A percentile compares a stretch with the other conserved stretches of the same genome.
Conservation (phyloP, 192 early-diverging fungal genomes). For the Pilaira anomala region DNA sequence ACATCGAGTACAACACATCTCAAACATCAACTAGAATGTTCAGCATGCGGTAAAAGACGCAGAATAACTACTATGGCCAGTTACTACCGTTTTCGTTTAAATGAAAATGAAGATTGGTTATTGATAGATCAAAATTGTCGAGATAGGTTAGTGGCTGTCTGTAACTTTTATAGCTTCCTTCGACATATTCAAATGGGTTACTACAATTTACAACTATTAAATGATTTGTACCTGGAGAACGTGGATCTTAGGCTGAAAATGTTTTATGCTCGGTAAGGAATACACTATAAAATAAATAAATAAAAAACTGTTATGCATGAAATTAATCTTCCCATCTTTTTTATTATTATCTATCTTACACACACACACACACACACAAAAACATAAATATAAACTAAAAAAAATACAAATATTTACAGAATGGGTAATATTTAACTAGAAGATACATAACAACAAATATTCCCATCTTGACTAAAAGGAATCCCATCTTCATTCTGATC, state of each 20-base stretch:
- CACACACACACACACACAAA: too few species aligned
- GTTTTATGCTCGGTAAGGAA: constrained; percentile 52
- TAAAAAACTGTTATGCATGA: too few species aligned
- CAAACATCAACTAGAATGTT: constrained; percentile 28
- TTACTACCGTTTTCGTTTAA: constrained; percentile 60
- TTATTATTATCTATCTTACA: too few species aligned
- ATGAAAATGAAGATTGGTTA: constrained; percentile 60
- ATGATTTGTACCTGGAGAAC: constrained; percentile 79
- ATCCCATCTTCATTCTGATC: too few species aligned
- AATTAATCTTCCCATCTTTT: too few species aligned
- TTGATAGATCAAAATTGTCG: constrained; percentile 75
- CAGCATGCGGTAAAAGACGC: constrained; percentile 44
- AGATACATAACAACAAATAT: too few species aligned
- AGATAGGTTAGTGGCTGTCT: constrained; percentile 80
- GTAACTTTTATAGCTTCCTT: constrained; percentile 89
- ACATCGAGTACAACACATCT: not conserved
- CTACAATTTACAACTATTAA: constrained; percentile 55
- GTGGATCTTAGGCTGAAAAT: constrained; percentile 79
- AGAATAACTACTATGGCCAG: constrained; percentile 20
- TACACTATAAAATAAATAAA: too few species aligned
- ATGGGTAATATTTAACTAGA: too few species aligned
- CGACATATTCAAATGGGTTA: constrained; percentile 73
- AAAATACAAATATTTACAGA: too few species aligned
- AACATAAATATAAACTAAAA: too few species aligned
- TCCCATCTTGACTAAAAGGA: too few species aligned